These are phyloP conservation scores for Crithidia acanthocephali DNA, from an alignment of 208 protist genomes.

Conservation along the genomic window DNA sequence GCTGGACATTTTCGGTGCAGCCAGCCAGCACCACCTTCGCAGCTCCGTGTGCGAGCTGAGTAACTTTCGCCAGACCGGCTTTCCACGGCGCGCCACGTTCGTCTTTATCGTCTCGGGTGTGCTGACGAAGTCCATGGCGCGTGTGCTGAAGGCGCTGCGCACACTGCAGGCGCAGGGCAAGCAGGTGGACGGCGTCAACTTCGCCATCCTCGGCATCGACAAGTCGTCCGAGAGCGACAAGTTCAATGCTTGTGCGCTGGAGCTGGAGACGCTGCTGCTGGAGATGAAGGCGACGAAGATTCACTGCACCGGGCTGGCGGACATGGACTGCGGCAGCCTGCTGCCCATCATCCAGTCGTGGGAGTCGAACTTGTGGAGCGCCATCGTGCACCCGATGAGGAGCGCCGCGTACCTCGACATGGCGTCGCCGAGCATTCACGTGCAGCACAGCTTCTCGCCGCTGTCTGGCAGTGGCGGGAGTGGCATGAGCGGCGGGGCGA, in stretches of 20 bases:
- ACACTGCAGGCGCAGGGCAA: constrained; percentile 26
- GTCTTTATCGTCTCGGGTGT: constrained; percentile 54
- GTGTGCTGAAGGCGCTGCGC: constrained; percentile 38
- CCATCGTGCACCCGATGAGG: constrained; percentile 41
- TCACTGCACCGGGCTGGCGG: constrained; percentile 51
- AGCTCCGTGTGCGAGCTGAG: constrained; percentile 42
- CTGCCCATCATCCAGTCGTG: constrained; percentile 42
- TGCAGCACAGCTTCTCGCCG: constrained; percentile 15
- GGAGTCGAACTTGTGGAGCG: constrained; percentile 45
- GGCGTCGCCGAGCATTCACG: constrained; percentile 36
- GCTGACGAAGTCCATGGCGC: constrained; percentile 47
- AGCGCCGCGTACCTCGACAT: constrained; percentile 53
- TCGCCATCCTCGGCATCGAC: constrained; percentile 62
- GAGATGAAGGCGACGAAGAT: constrained; percentile 49
- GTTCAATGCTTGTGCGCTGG: constrained; percentile 56
- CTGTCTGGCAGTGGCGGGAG: neutral
- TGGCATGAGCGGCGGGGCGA: neutral
- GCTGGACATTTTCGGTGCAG: constrained; percentile 33
- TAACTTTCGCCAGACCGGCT: constrained; percentile 46
- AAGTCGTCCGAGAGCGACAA: constrained; percentile 38
- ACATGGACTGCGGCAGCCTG: constrained; percentile 35
- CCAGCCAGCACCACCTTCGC: constrained; percentile 39
- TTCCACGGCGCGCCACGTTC: constrained; percentile 51
- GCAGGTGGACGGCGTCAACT: constrained; percentile 40
- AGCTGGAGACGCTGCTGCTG: constrained; percentile 63